Evolutionary conservation across 768 basidiomycete genomes (phyloP).

Genomic region (Leccinum imitatum): DNA sequence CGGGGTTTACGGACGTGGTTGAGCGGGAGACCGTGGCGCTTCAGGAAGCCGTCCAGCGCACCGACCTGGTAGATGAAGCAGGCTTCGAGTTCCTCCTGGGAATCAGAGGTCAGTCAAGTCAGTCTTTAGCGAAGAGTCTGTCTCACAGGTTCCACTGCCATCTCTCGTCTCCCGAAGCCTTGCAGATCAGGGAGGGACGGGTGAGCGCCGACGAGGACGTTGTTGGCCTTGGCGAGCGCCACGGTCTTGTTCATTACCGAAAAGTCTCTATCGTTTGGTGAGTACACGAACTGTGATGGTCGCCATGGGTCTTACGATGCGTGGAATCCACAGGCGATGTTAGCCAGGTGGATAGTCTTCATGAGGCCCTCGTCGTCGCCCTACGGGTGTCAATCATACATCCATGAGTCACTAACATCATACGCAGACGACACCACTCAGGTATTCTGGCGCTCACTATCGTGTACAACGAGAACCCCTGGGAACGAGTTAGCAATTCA

Average conservation of each 20-base stretch:
- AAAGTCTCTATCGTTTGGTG: slow-evolving; percentile 47
- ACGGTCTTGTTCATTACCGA: slow-evolving; percentile 66
- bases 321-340: slow-evolving; percentile 70
- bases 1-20: slow-evolving; percentile 48
- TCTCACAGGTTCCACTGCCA: slow-evolving; percentile 58
- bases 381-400: slow-evolving; percentile 24
- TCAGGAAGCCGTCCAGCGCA: slow-evolving; percentile 60
- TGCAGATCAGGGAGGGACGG: slow-evolving; percentile 60
- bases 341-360: slow-evolving; percentile 57
- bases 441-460: slow-evolving; percentile 31
- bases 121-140: not conserved
- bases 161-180: slow-evolving; percentile 65
- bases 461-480: slow-evolving; percentile 53
- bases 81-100: slow-evolving; percentile 53
- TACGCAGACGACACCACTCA: not conserved
- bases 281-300: not conserved
- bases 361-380: slow-evolving; percentile 53
- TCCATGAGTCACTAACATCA: not conserved
- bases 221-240: slow-evolving; percentile 51
- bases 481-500: slow-evolving; percentile 2
- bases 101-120: not conserved
- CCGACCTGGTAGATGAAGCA: slow-evolving; percentile 69
- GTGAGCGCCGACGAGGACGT: slow-evolving; percentile 64
- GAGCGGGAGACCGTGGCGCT: slow-evolving; percentile 46
- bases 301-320: slow-evolving; percentile 43